Base-by-base conservation (phyloP, 306 rosid species). In the Carpinus fangiana region DNA sequence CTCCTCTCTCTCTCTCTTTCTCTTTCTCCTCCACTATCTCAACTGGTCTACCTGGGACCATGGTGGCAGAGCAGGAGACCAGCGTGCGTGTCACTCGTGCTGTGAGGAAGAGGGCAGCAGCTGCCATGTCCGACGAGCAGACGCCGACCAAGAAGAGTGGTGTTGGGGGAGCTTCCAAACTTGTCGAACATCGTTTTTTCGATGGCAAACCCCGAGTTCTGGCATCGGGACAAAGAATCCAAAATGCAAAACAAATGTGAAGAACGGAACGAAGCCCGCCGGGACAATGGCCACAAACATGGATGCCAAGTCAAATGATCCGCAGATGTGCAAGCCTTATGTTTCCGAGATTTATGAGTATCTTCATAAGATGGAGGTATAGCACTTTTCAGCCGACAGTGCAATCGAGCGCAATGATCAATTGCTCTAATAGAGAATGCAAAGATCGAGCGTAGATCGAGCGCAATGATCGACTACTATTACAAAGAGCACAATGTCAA, bases 321-420 rank as follows among this genome's bases (percentile, higher is more conserved):
- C 97, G 2, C 97, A 86, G 10, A 78, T 88, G 50, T 87, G 90
- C 43, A 81, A 10, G 34, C 84, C 98, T 13, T 92, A 92, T 28
- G 88, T 76, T 34, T 87, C 93, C 4, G 99, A 93, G 68, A 88
- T 95, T 52, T 90, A 87, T 70, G 87, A 84, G 1, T 93, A 95
- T 72, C 97, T 95, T 62, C 93, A 87, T 23, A 36, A 17, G 1
- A 34, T 93, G 79, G 99, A 95, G 98, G 99, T 95, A n/a, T n/a
- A n/a, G n/a, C n/a, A n/a, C n/a, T n/a, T n/a, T n/a, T n/a, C n/a
- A n/a, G n/a, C n/a, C n/a, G n/a, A n/a, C n/a, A n/a, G n/a, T n/a
- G n/a, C n/a, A n/a, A n/a, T n/a, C n/a, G n/a, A n/a, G n/a, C n/a
- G n/a, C n/a, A n/a, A n/a, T n/a, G n/a, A n/a, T n/a, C n/a, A n/a